Conservation (phyloP, 305 asterid species). For the Caryopteris hybrid region DNA sequence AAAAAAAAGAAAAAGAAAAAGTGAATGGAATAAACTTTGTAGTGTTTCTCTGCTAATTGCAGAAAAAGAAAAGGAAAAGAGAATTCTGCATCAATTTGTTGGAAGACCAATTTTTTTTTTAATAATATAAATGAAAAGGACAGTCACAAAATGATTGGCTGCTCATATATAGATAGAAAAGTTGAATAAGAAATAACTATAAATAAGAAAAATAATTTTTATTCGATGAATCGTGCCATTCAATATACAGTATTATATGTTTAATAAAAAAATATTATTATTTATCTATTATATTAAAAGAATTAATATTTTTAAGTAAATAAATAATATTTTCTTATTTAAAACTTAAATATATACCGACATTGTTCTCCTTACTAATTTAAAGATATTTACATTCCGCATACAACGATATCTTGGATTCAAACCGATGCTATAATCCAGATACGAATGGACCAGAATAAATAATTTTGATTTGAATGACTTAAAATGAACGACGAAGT, state of each 20-base stretch:
- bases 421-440: too few relatives aligned
- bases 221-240: too few relatives aligned
- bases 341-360: too few relatives aligned
- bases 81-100: background rate
- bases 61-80: background rate
- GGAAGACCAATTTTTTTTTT: background rate
- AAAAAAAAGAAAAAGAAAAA: conserved; percentile 12
- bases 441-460: background rate
- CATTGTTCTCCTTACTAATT: too few relatives aligned
- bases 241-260: too few relatives aligned
- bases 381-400: too few relatives aligned
- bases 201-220: background rate
- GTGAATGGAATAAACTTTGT: conserved; percentile 15
- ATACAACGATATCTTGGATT: too few relatives aligned
- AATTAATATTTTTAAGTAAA: too few relatives aligned
- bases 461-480: background rate
- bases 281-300: too few relatives aligned
- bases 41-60: background rate
- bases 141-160: conserved; percentile 2
- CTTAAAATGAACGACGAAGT: background rate
- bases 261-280: too few relatives aligned
- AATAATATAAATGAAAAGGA: background rate
- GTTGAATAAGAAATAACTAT: background rate
- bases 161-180: background rate
- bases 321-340: too few relatives aligned